Evolutionary conservation across 2,329 filamentous ascomycete species (phyloP).

Genomic region (Ophiocordyceps camponoti-rufipedis): DNA sequence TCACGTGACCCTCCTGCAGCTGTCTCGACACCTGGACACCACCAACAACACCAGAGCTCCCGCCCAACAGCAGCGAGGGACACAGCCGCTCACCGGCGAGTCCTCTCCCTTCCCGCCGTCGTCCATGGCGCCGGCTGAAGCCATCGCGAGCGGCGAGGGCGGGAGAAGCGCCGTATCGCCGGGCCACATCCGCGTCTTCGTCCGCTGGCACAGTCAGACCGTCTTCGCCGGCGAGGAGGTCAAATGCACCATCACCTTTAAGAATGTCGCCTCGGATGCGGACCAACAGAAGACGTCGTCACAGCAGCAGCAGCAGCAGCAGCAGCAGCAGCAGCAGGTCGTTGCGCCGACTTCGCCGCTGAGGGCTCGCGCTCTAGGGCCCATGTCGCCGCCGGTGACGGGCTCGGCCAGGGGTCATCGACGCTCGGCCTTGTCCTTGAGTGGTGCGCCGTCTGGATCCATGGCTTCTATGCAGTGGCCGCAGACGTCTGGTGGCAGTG

Average conservation of each 20-base stretch:
- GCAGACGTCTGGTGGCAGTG: conserved; percentile 11
- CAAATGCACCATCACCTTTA: conserved; percentile 91
- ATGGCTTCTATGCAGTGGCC: conserved; percentile 30
- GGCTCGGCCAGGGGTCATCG: conserved; percentile 37
- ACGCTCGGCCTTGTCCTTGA: conserved; percentile 45
- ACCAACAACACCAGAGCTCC: no score
- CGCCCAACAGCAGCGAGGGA: no score
- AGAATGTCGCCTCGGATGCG: conserved; percentile 48
- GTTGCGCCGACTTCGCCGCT: background rate
- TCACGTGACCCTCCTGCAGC: no score
- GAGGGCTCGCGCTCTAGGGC: conserved; percentile 6
- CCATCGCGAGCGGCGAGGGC: no score
- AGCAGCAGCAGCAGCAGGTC: background rate
- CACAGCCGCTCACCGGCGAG: no score
- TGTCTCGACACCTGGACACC: no score
- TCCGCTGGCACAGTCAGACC: conserved; percentile 83
- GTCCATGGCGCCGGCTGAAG: no score
- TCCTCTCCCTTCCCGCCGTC: no score
- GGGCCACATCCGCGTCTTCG: conserved; percentile 80
- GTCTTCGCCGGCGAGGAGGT: conserved; percentile 95
- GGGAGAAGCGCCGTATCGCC: conserved; percentile 1
- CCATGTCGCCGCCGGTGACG: conserved; percentile 25
- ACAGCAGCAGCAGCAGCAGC: conserved; percentile 22
- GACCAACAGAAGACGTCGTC: conserved; percentile 12
- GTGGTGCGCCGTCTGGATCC: conserved; percentile 25